Evolutionary conservation across 305 asterid genomes (phyloP), one percentile per base, ranked within the genome.

Genomic region (Fraxinus greggii): DNA sequence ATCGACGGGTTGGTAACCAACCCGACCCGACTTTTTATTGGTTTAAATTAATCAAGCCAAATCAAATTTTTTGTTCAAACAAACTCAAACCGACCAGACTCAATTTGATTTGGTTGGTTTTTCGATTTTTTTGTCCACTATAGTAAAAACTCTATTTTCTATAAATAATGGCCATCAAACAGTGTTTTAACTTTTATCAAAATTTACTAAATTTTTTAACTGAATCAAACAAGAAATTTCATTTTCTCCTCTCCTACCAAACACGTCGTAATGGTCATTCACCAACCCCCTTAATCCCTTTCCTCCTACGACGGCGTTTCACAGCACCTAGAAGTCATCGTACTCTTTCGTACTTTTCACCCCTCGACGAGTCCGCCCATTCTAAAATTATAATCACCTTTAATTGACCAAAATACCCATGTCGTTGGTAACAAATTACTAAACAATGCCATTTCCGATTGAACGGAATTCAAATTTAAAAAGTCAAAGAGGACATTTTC

Each of bases 291-390:
- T 23, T 3, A 23, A 21, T 1, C 70, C 31, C 2, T 24, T 24
- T 23, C 15, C 33, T 63, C 10, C 72, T 59, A 79, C 86, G 85
- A 75, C 85, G 63, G 13, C 89, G 87, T 84, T 1, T 12, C 12
- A 2, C 23, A 12, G 7, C 77, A 23, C 85, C 78, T 84, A 80
- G 86, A 54, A 80, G 72, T 67, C 81, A 80, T 85, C 83, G 86
- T 75, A 32, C 51, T 40, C 48, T 40, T 40, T 32, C 35, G 40
- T 19, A 29, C 88, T 88, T 45, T 86, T 89, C 87, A 72, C 83
- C 67, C 86, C 89, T 89, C 92, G 92, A 87, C 83, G 88, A 82
- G 87, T 89, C 90, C 91, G 90, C 82, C 89, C 85, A 24, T 63
- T 63, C 12, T 2, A 24, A 63, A 23, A 8, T 21, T 21, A 24